A percentile compares a stretch with the other conserved stretches of the same genome.
phyloP scores from a whole-genome alignment of 2,329 filamentous ascomycete species.

The Furcasterigmium sp. region DNA sequence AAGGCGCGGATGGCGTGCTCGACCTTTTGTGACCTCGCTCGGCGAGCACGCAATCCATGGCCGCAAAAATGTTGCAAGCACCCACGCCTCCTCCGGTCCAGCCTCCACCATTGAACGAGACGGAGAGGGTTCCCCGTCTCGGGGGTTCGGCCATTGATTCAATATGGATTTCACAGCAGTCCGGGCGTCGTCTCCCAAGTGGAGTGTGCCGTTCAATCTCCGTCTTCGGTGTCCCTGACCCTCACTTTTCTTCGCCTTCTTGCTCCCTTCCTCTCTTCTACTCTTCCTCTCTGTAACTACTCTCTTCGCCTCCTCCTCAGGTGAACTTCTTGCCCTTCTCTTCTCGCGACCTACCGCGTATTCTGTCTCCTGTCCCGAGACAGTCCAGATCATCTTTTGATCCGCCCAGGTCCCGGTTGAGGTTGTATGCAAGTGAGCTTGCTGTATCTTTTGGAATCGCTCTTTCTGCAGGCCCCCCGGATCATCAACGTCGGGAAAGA shows the following conservation, averaged over 20 bases:
- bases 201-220: too few relatives aligned
- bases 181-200: not conserved
- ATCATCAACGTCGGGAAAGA: not conserved
- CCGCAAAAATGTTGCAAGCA: constrained; percentile 1
- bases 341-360: not conserved
- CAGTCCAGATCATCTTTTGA: not conserved
- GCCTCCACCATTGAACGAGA: not conserved
- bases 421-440: constrained; percentile 4
- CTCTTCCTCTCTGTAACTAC: not conserved
- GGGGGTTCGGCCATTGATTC: not conserved
- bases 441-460: constrained; percentile 1
- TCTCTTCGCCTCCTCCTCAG: not conserved
- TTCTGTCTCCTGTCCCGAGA: not conserved
- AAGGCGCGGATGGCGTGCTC: constrained; percentile 4
- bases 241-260: not conserved
- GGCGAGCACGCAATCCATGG: constrained; percentile 2
- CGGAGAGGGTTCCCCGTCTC: not conserved
- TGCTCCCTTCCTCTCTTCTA: too few relatives aligned
- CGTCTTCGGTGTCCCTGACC: not conserved
- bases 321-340: not conserved
- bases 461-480: constrained; percentile 1
- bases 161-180: not conserved
- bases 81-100: not conserved
- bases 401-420: not conserved
- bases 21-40: constrained; percentile 2